Base-by-base conservation (phyloP, 2,329 filamentous ascomycete genomes). In the Aspergillus floridensis region DNA sequence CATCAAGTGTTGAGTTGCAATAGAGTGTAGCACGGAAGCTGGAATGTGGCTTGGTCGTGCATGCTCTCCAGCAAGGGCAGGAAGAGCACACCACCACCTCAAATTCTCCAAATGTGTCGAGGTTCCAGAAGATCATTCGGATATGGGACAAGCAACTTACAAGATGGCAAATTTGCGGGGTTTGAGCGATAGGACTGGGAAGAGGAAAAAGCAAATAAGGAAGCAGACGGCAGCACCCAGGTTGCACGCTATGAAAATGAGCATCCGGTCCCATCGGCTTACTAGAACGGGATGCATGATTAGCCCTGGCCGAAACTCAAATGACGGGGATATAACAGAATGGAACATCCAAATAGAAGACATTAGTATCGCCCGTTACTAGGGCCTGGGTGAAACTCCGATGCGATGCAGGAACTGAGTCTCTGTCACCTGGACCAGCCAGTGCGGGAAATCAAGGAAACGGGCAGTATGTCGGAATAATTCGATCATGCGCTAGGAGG, bases 91-190 rank as follows among this genome's bases (percentile, higher is more conserved):
- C 61, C 60, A 59, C 53, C 61, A 60, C 61, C 60, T 63, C 62
- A 49, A 57, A 51, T 49, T 54, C 62, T 12, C 48, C 47, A 32
- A 55, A 53, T 65, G 61, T 66, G 62, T 47, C 47, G 56, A 44
- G 57, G 55, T 56, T 52, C 50, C 14, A 51, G 29, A 31, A 35
- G 56, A 62, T 60, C 53, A 58, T 41, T 35, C 54, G 61, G 48
- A 57, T 61, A 56, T 66, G 63, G 49, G 41, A 41, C 16, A 46
- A 57, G 58, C 19, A 59, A 93, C 93, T 90, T 87, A 98, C 95
- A 98, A 77, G 66, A 96, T 92, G 57, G 93, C 93, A 82, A 99
- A 97, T 82, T 98, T 99, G 78, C 90, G 87, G 67, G 93, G 93
- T 74, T 85, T 88, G 65, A 92, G 77, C 66, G 90, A 84, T 66